Conservation (phyloP, 257 asterid genomes). For the Phtheirospermum japonicum region DNA sequence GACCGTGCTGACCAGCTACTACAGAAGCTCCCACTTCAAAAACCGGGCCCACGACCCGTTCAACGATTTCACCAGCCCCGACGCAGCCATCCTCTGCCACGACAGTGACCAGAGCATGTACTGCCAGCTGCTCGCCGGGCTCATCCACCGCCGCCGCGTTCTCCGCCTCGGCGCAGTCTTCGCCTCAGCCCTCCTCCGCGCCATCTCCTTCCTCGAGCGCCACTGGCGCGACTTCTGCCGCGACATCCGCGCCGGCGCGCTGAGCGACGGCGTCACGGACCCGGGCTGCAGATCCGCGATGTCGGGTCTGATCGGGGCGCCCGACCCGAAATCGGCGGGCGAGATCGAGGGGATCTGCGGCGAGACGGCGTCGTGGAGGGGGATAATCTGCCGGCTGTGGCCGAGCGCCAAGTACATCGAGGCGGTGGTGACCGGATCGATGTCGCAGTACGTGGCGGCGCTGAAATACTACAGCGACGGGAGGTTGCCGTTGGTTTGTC, state of each 20-base stretch:
- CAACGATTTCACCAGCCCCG: constrained; percentile 73
- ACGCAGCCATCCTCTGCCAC: constrained; percentile 58
- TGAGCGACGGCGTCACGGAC: constrained; percentile 44
- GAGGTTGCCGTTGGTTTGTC: constrained; percentile 56
- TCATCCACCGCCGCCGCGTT: constrained; percentile 66
- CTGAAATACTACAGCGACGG: constrained; percentile 55
- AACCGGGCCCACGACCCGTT: constrained; percentile 53
- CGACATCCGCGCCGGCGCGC: constrained; percentile 55
- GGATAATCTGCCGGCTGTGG: constrained; percentile 64
- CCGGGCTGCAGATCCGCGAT: constrained; percentile 43
- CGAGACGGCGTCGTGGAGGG: constrained; percentile 56
- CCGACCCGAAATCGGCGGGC: constrained; percentile 46
- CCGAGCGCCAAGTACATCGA: constrained; percentile 71
- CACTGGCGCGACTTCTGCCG: constrained; percentile 57
- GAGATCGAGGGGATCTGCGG: constrained; percentile 60
- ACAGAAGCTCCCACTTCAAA: constrained; percentile 65
- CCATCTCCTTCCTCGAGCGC: constrained; percentile 69
- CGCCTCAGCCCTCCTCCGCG: constrained; percentile 77
- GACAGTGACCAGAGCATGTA: constrained; percentile 83
- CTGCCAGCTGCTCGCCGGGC: constrained; percentile 73
- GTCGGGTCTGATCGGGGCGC: constrained; percentile 35
- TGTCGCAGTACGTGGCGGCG: constrained; percentile 76
- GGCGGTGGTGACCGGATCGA: constrained; percentile 82
- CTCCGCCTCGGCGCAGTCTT: constrained; percentile 81
- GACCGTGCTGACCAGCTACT: constrained; percentile 75